phyloP scores from a whole-genome alignment of 176 grass and related monocot genomes.

The Lolium rigidum region DNA sequence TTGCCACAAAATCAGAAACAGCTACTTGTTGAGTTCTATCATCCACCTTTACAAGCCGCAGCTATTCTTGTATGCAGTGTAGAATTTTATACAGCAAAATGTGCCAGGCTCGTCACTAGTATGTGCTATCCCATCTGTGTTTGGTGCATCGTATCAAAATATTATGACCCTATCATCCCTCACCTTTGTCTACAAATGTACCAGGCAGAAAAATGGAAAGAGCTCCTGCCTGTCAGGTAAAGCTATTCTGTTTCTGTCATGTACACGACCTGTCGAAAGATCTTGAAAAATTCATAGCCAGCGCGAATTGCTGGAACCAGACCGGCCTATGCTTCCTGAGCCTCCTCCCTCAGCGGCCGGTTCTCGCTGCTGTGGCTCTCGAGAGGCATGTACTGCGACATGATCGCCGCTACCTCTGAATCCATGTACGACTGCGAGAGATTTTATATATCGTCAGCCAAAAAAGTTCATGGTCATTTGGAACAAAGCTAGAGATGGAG shows the following conservation, averaged over 20 bases:
- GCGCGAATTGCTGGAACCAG: background rate
- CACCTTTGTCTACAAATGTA: background rate
- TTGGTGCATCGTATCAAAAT: background rate
- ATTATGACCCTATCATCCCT: background rate
- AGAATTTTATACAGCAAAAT: slow-evolving; percentile 20
- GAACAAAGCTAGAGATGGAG: no score
- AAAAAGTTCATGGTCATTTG: no score
- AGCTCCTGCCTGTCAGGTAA: background rate
- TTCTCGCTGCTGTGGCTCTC: slow-evolving; percentile 65
- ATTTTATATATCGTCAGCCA: slow-evolving; percentile 10
- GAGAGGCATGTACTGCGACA: slow-evolving; percentile 94
- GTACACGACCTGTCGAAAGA: background rate
- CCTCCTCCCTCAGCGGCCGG: slow-evolving; percentile 60
- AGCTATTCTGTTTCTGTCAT: background rate
- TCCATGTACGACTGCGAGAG: slow-evolving; percentile 53
- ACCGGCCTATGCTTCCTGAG: slow-evolving; percentile 36
- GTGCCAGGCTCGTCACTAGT: background rate
- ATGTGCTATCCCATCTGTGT: background rate
- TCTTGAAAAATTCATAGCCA: background rate
- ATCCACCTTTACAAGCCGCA: background rate
- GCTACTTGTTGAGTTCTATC: background rate
- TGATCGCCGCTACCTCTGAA: slow-evolving; percentile 81
- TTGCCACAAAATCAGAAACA: background rate
- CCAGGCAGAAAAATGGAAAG: background rate
- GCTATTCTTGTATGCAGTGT: background rate